phyloP scores from a whole-genome alignment of 306 rosid species.

The Quercus parvula region DNA sequence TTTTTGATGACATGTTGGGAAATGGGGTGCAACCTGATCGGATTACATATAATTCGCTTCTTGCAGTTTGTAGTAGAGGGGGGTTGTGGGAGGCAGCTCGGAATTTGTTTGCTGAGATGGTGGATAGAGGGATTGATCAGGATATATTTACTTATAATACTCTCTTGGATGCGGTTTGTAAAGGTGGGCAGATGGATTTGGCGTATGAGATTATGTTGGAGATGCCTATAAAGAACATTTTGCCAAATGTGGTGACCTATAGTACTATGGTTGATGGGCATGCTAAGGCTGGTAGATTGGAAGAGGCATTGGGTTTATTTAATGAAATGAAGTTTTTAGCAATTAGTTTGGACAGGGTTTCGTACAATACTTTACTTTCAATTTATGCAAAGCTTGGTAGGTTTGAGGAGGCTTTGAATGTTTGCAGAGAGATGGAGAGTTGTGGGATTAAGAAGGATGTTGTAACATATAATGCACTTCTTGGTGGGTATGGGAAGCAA shows the following conservation, averaged over 20 bases:
- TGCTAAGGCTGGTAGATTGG: slow-evolving; percentile 75
- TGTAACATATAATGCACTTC: slow-evolving; percentile 82
- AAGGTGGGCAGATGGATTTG: slow-evolving; percentile 85
- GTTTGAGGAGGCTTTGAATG: slow-evolving; percentile 62
- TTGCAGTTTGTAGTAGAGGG: slow-evolving; percentile 68
- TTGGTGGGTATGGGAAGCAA: slow-evolving; percentile 85
- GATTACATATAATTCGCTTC: slow-evolving; percentile 79
- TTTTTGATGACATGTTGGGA: slow-evolving; percentile 66
- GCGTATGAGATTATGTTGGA: slow-evolving; percentile 59
- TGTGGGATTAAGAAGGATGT: slow-evolving; percentile 67
- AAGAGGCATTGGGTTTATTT: slow-evolving; percentile 68
- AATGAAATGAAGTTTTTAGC: slow-evolving; percentile 61
- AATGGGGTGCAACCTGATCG: slow-evolving; percentile 67
- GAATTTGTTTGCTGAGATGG: slow-evolving; percentile 67
- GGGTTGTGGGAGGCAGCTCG: slow-evolving; percentile 81
- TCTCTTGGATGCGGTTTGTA: slow-evolving; percentile 75
- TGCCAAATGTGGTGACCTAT: slow-evolving; percentile 82
- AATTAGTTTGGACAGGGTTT: slow-evolving; percentile 72
- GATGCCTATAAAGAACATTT: slow-evolving; percentile 60
- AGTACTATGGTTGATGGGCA: slow-evolving; percentile 87
- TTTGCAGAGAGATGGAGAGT: slow-evolving; percentile 73
- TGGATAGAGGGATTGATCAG: slow-evolving; percentile 53
- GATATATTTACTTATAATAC: slow-evolving; percentile 85
- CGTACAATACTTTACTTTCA: slow-evolving; percentile 75
- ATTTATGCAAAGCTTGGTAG: slow-evolving; percentile 76